Conservation (phyloP, 495 filamentous ascomycete genomes). For the Jackrogersella minutella region DNA sequence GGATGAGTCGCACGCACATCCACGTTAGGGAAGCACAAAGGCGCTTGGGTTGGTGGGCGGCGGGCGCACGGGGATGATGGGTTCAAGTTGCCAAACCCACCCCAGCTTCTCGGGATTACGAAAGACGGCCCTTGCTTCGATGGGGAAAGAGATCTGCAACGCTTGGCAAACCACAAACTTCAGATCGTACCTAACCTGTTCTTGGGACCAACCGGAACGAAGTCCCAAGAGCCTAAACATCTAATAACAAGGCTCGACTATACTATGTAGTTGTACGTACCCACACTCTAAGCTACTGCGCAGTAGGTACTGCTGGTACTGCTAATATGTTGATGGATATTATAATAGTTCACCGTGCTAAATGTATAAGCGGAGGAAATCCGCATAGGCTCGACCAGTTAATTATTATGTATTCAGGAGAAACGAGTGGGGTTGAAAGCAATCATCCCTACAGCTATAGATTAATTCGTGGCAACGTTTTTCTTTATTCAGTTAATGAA, state of each 20-base stretch:
- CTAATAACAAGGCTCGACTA: neutral
- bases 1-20: conserved; percentile 32
- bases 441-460: conserved; percentile 9
- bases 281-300: conserved; percentile 1
- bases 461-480: conserved; percentile 13
- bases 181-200: conserved; percentile 34
- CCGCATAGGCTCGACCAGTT: conserved; percentile 7
- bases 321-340: neutral
- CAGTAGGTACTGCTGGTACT: too few relatives aligned
- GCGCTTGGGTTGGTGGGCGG: conserved; percentile 34
- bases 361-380: conserved; percentile 15
- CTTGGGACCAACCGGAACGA: conserved; percentile 38
- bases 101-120: conserved; percentile 42
- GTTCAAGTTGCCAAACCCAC: conserved; percentile 31
- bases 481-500: conserved; percentile 4
- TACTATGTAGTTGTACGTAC: neutral
- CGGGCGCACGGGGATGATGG: conserved; percentile 42
- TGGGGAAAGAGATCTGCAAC: conserved; percentile 37
- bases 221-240: conserved; percentile 21
- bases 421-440: conserved; percentile 3
- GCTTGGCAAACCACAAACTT: conserved; percentile 38
- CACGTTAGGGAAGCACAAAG: conserved; percentile 35
- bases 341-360: neutral
- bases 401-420: too few relatives aligned
- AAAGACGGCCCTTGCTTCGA: conserved; percentile 36